Percentiles rank a stretch among this genome's conserved stretches.
Conservation (phyloP, 2,329 filamentous ascomycete genomes). For the Orbilia blumenaviensis region DNA sequence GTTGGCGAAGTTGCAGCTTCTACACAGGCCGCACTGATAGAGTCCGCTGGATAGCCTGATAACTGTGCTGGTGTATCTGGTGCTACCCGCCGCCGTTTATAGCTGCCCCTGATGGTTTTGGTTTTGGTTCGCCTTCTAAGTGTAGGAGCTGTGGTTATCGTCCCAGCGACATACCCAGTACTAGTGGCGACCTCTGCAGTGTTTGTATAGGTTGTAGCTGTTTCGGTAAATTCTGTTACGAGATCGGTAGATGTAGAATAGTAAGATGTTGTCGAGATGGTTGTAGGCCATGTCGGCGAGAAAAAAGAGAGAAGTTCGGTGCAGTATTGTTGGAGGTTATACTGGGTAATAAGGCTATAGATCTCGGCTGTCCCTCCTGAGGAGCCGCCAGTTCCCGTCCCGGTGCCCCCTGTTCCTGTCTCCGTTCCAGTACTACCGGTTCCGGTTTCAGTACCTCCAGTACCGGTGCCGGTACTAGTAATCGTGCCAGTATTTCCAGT, state of each 20-base stretch:
- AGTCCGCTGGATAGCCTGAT: not conserved
- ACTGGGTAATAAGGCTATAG: not conserved
- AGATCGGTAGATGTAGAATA: not conserved
- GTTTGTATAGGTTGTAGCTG: not conserved
- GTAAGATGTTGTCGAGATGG: not conserved
- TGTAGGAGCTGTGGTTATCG: not conserved
- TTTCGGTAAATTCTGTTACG: not conserved
- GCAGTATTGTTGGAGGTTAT: conserved; percentile 10
- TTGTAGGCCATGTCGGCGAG: not conserved
- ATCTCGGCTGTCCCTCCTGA: not conserved
- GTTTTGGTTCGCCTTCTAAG: not conserved
- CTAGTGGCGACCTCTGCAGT: not conserved
- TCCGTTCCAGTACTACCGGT: not conserved
- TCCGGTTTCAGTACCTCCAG: not conserved
- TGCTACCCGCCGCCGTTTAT: not conserved
- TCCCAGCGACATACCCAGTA: not conserved
- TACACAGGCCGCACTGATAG: not conserved
- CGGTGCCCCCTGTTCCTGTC: not conserved
- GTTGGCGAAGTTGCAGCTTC: not conserved
- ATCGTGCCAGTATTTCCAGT: not conserved
- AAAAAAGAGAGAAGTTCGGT: not conserved
- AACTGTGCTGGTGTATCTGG: not conserved
- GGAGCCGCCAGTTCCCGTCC: not conserved
- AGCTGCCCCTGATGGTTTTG: not conserved
- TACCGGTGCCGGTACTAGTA: not conserved